phyloP scores from a whole-genome alignment of 495 filamentous ascomycete species.

The Penicillium coprophilum region DNA sequence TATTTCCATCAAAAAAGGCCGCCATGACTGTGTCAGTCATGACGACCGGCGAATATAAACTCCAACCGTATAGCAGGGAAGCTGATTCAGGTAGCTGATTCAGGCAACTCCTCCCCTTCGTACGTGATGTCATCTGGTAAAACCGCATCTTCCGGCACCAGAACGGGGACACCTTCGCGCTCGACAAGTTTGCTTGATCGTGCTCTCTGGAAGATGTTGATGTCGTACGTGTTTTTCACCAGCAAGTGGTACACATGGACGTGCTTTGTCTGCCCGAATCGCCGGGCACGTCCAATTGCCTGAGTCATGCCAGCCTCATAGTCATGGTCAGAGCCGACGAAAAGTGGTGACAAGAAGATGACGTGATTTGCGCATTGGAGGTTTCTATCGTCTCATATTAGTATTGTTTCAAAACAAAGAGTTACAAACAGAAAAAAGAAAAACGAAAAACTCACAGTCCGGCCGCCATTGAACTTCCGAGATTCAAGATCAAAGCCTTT shows the following conservation, averaged over 20 bases:
- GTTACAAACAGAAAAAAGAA: not conserved
- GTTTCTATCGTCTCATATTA: conserved; percentile 50
- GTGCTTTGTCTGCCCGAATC: conserved; percentile 61
- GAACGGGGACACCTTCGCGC: conserved; percentile 3
- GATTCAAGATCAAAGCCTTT: conserved; percentile 65
- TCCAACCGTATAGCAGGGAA: not conserved
- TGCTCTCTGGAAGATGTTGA: conserved; percentile 58
- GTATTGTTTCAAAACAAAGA: not conserved
- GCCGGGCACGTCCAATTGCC: conserved; percentile 65
- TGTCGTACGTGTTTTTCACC: conserved; percentile 64
- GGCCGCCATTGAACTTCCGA: conserved; percentile 62
- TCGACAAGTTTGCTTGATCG: conserved; percentile 31
- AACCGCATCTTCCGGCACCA: not conserved
- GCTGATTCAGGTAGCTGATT: not conserved
- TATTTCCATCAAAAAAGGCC: not conserved
- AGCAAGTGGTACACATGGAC: conserved; percentile 73
- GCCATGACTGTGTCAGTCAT: not conserved
- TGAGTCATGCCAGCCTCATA: conserved; percentile 66
- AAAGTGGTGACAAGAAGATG: conserved; percentile 67
- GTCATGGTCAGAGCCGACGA: conserved; percentile 52
- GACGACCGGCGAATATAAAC: not conserved
- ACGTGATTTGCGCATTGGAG: conserved; percentile 74
- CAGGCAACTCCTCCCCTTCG: conserved; percentile 3
- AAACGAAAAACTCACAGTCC: conserved; percentile 63
- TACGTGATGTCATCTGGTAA: not conserved